Evolutionary conservation across 2,329 filamentous ascomycete genomes (phyloP).

Genomic region (Neocatenulostroma microsporum): DNA sequence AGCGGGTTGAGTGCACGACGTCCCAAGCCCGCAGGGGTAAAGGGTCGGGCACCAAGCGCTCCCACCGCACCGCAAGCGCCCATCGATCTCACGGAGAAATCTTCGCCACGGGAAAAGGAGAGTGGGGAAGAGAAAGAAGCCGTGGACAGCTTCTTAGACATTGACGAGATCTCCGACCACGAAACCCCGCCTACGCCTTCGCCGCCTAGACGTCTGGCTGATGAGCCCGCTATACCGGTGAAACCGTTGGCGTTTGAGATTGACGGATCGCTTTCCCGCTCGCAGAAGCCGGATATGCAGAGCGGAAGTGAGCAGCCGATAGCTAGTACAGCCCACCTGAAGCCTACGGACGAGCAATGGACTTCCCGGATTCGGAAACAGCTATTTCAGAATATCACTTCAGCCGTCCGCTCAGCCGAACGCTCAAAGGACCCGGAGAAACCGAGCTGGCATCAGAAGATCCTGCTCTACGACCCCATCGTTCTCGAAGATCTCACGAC

Average conservation of each 20-base stretch:
- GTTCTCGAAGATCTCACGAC: constrained; percentile 73
- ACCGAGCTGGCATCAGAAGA: constrained; percentile 81
- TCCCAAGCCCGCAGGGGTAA: too few species aligned
- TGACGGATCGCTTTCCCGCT: too few species aligned
- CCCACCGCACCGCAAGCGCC: too few species aligned
- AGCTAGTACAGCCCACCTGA: constrained; percentile 12
- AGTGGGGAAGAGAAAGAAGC: too few species aligned
- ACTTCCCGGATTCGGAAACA: constrained; percentile 25
- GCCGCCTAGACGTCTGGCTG: constrained; percentile 24
- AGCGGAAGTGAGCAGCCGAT: not conserved
- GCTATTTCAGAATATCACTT: constrained; percentile 43
- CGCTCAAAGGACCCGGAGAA: constrained; percentile 34
- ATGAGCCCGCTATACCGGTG: constrained; percentile 16
- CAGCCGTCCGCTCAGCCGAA: constrained; percentile 39
- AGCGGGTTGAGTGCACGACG: too few species aligned
- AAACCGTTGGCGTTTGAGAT: constrained; percentile 16
- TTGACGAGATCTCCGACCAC: constrained; percentile 29
- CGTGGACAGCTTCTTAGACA: constrained; percentile 18
- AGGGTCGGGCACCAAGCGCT: too few species aligned
- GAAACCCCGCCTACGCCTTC: constrained; percentile 25
- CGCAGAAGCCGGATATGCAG: constrained; percentile 6
- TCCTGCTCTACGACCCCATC: constrained; percentile 87
- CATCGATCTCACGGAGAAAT: too few species aligned
- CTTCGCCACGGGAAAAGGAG: too few species aligned
- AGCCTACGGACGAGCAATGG: constrained; percentile 25